phyloP scores from a whole-genome alignment of 1,284 basidiomycete genomes.

The Lentinula novae-zelandiae region DNA sequence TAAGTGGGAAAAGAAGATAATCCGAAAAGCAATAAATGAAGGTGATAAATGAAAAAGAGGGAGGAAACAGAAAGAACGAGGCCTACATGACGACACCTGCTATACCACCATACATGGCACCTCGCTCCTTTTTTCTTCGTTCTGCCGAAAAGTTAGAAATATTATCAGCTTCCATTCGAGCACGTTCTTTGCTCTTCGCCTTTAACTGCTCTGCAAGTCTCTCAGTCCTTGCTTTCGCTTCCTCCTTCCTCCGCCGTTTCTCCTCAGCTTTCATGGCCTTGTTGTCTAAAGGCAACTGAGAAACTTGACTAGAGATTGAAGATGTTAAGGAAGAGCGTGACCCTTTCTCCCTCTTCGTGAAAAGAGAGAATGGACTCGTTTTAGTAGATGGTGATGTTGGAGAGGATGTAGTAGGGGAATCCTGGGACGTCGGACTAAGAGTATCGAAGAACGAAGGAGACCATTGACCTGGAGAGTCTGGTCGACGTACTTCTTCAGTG shows the following conservation, averaged over 20 bases:
- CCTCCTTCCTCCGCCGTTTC: conserved; percentile 43
- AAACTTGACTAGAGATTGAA: neutral
- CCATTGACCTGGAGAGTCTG: neutral
- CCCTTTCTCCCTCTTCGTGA: conserved; percentile 8
- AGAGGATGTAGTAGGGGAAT: neutral
- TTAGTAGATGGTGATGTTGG: neutral
- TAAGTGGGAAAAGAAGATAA: neutral
- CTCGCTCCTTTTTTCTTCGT: conserved; percentile 12
- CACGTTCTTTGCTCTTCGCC: conserved; percentile 26
- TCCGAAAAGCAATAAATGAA: conserved; percentile 6
- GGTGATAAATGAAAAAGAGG: conserved; percentile 1
- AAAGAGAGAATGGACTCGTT: neutral
- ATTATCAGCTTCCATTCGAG: conserved; percentile 25
- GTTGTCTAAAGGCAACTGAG: conserved; percentile 22
- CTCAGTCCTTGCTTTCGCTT: conserved; percentile 35
- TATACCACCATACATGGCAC: conserved; percentile 17
- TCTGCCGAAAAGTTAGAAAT: conserved; percentile 25
- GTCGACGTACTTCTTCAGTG: neutral
- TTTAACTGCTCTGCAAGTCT: conserved; percentile 40
- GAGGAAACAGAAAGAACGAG: neutral
- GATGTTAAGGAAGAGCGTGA: neutral
- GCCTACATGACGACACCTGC: conserved; percentile 11
- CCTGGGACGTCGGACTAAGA: neutral
- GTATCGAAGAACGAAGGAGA: neutral
- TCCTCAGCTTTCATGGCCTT: conserved; percentile 39